phyloP scores from a whole-genome alignment of 176 grass and related monocot species.

The Raddia distichophylla region DNA sequence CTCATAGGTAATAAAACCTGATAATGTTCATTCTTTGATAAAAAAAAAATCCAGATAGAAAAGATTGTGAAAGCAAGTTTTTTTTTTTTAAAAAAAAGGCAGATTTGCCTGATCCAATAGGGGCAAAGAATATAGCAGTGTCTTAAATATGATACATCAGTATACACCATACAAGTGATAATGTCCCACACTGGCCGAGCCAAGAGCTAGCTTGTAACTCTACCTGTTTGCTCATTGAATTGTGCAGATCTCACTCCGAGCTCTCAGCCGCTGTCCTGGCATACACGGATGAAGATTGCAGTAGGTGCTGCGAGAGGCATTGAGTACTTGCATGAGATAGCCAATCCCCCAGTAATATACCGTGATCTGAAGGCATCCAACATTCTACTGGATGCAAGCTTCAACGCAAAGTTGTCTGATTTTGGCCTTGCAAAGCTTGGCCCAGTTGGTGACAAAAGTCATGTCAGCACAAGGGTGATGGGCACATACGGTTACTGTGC shows the following conservation, averaged over 20 bases:
- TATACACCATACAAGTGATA: too few relatives aligned
- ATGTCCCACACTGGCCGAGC: too few relatives aligned
- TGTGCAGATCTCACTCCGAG: slow-evolving; percentile 54
- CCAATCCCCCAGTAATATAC: slow-evolving; percentile 86
- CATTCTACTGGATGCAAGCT: slow-evolving; percentile 68
- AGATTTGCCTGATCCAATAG: too few relatives aligned
- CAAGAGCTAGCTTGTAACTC: neutral
- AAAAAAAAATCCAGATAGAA: neutral
- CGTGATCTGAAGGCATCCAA: slow-evolving; percentile 87
- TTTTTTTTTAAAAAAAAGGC: too few relatives aligned
- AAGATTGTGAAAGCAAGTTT: neutral
- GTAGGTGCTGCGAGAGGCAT: slow-evolving; percentile 74
- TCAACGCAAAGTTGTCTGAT: slow-evolving; percentile 76
- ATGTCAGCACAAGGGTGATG: slow-evolving; percentile 89
- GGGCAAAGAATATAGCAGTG: too few relatives aligned
- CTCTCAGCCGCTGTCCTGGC: slow-evolving; percentile 63
- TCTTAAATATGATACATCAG: too few relatives aligned
- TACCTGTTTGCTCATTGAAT: slow-evolving; percentile 34
- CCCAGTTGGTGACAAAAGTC: slow-evolving; percentile 67
- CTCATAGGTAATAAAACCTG: slow-evolving; percentile 58
- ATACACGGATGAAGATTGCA: slow-evolving; percentile 83
- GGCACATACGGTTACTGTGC: slow-evolving; percentile 93
- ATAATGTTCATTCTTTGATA: neutral
- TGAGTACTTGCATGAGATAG: slow-evolving; percentile 80
- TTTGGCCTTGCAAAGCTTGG: slow-evolving; percentile 89